These are phyloP conservation scores for Verticillium nubilum DNA, from an alignment of 2,329 filamentous ascomycete genomes.

Conservation along the genomic window DNA sequence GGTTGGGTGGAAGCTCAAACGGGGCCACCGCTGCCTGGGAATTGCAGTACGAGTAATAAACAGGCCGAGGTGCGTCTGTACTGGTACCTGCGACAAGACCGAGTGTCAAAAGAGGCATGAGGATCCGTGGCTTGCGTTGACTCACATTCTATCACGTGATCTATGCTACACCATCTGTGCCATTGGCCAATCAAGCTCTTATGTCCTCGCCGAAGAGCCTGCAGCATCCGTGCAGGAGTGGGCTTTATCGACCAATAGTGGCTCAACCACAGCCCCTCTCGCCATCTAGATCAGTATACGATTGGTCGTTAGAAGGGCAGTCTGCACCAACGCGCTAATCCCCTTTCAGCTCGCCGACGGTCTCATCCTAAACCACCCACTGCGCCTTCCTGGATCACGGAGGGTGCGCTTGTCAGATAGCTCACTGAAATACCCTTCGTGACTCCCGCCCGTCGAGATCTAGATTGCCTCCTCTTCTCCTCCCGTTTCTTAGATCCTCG, in stretches of 20 bases:
- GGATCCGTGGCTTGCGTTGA: constrained; percentile 11
- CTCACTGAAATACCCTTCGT: constrained; percentile 17
- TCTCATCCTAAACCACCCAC: constrained; percentile 15
- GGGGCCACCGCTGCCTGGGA: not conserved
- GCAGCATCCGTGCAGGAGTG: constrained; percentile 19
- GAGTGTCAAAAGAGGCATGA: not conserved
- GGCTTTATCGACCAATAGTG: constrained; percentile 21
- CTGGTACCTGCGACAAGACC: not conserved
- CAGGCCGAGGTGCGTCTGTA: too few relatives aligned
- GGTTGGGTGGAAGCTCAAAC: not conserved
- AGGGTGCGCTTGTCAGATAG: constrained; percentile 4
- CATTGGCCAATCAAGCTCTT: constrained; percentile 25
- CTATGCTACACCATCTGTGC: constrained; percentile 9
- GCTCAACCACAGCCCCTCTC: not conserved
- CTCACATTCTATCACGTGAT: constrained; percentile 10
- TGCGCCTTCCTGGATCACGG: constrained; percentile 12
- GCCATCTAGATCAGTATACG: not conserved
- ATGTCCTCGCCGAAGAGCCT: constrained; percentile 28
- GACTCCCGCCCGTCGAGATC: constrained; percentile 12
- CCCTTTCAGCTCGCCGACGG: constrained; percentile 35
- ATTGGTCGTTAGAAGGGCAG: constrained; percentile 20
- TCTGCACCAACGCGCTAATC: constrained; percentile 21
- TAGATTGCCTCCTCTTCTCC: not conserved
- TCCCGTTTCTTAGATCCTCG: constrained; percentile 2
- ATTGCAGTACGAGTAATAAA: not conserved